These are phyloP conservation scores for Colletotrichum nymphaeae DNA, from an alignment of 2,329 filamentous ascomycete genomes.

Conservation along the genomic window DNA sequence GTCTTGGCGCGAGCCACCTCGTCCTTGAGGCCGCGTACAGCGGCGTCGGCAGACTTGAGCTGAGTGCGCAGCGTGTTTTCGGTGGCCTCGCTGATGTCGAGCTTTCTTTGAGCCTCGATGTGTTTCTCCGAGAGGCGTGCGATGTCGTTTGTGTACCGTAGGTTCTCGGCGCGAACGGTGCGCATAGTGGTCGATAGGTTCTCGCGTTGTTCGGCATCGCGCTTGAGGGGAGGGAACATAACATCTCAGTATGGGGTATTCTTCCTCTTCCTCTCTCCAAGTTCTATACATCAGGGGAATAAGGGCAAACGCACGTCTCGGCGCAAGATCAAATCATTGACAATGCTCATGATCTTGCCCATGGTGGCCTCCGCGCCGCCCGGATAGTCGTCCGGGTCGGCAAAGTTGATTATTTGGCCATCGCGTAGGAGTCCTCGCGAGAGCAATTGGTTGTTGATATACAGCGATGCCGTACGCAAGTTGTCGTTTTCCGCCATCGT, in stretches of 20 bases:
- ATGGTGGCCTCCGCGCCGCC: conserved; percentile 75
- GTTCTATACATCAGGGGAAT: background rate
- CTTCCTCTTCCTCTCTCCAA: background rate
- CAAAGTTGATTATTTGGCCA: conserved; percentile 85
- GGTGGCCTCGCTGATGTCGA: conserved; percentile 73
- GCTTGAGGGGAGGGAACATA: conserved; percentile 59
- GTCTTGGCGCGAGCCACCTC: conserved; percentile 84
- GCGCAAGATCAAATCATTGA: conserved; percentile 92
- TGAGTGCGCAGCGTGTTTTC: conserved; percentile 77
- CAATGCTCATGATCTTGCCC: conserved; percentile 88
- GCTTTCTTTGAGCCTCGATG: conserved; percentile 65
- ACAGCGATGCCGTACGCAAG: conserved; percentile 74
- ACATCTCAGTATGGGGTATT: conserved; percentile 16
- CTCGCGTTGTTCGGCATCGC: conserved; percentile 90
- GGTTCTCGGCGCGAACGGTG: conserved; percentile 78
- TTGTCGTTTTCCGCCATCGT: conserved; percentile 70
- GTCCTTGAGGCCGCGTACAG: conserved; percentile 82
- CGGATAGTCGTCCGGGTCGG: conserved; percentile 73
- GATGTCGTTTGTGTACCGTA: conserved; percentile 78
- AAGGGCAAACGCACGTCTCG: conserved; percentile 76
- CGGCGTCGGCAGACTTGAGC: conserved; percentile 78
- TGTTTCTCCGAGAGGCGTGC: conserved; percentile 66
- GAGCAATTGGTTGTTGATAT: conserved; percentile 79
- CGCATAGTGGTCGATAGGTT: conserved; percentile 83
- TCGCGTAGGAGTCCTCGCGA: conserved; percentile 74